A percentile compares a stretch with the other conserved stretches of the same genome.
Conservation (phyloP, 345 rosid species). For the Arabidopsis thaliana region DNA sequence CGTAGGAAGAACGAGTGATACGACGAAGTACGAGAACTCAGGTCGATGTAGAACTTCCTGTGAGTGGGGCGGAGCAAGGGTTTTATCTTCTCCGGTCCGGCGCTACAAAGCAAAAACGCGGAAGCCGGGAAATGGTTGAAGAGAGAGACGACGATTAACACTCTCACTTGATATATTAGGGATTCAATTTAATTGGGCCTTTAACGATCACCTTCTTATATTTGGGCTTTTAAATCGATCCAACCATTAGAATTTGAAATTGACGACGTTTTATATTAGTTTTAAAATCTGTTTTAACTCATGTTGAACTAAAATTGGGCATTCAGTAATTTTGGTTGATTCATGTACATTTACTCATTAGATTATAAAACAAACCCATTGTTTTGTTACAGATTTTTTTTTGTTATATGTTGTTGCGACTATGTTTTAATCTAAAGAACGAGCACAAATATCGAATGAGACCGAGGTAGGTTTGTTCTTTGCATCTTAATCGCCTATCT, state of each 20-base stretch:
- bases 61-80: slow-evolving; percentile 42
- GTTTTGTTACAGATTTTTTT: too few relatives aligned
- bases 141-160: background rate
- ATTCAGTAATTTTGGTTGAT: too few relatives aligned
- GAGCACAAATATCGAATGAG: too few relatives aligned
- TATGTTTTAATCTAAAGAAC: too few relatives aligned
- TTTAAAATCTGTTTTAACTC: too few relatives aligned
- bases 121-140: slow-evolving; percentile 36
- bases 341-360: too few relatives aligned
- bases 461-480: too few relatives aligned
- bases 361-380: too few relatives aligned
- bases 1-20: slow-evolving; percentile 20
- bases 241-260: background rate
- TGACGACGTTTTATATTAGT: background rate
- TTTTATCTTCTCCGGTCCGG: slow-evolving; percentile 40
- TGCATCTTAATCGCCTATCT: too few relatives aligned
- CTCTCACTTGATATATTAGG: slow-evolving; percentile 11
- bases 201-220: background rate
- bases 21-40: background rate
- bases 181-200: slow-evolving; percentile 29
- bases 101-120: slow-evolving; percentile 24
- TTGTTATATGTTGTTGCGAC: too few relatives aligned
- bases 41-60: background rate
- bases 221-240: slow-evolving; percentile 4
- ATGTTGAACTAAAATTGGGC: too few relatives aligned